A percentile compares a stretch with the other conserved stretches of the same genome.
These are phyloP conservation scores for Xerocomus brunneocitrinus DNA, from an alignment of 768 basidiomycete species.

Conservation along the genomic window DNA sequence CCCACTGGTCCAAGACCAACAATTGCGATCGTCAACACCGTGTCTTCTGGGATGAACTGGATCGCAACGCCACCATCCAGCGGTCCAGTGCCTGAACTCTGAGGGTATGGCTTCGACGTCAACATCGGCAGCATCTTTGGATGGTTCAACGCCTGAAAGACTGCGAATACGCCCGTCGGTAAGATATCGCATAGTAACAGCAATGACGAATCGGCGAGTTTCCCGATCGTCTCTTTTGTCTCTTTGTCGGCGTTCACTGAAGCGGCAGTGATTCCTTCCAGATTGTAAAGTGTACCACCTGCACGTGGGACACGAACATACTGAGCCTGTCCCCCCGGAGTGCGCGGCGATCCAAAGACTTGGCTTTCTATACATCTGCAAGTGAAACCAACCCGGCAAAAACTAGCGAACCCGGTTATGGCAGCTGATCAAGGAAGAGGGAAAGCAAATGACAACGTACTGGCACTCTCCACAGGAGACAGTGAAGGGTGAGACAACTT, in stretches of 20 bases:
- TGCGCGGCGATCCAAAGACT: constrained; percentile 61
- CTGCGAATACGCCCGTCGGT: constrained; percentile 77
- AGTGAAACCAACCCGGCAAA: constrained; percentile 70
- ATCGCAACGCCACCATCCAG: constrained; percentile 1
- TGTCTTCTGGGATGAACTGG: constrained; percentile 44
- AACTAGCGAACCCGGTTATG: constrained; percentile 35
- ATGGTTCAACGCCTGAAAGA: constrained; percentile 65
- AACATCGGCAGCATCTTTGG: constrained; percentile 63
- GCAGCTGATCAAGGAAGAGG: neutral
- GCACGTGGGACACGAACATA: constrained; percentile 76
- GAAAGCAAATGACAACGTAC: constrained; percentile 37
- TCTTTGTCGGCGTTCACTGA: constrained; percentile 18
- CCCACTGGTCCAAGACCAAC: constrained; percentile 80
- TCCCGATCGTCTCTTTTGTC: constrained; percentile 35
- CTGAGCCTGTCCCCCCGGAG: constrained; percentile 76
- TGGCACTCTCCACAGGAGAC: constrained; percentile 83
- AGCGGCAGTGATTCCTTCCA: constrained; percentile 41
- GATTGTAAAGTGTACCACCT: constrained; percentile 70
- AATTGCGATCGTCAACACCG: constrained; percentile 55
- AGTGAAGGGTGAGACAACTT: constrained; percentile 77
- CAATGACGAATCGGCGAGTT: constrained; percentile 58
- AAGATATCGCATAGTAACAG: constrained; percentile 74
- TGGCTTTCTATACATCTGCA: constrained; percentile 57
- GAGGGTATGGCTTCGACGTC: constrained; percentile 57
- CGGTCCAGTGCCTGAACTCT: constrained; percentile 11